Conservation (phyloP, 768 basidiomycete genomes). For the Sarcodon sp. region DNA sequence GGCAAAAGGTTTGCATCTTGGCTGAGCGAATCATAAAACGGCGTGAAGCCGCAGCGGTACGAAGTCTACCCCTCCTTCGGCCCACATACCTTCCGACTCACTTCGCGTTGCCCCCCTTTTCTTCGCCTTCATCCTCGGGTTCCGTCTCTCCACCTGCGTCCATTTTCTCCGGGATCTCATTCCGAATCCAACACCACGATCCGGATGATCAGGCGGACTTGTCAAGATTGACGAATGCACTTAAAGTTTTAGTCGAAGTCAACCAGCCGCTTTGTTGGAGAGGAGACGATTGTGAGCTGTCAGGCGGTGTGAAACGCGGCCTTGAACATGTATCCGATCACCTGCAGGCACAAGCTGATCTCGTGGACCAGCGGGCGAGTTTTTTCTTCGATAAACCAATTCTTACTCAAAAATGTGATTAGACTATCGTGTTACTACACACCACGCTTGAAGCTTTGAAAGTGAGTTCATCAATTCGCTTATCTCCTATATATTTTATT, state of each 20-base stretch:
- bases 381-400: background rate
- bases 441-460: slow-evolving; percentile 69
- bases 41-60: slow-evolving; percentile 87
- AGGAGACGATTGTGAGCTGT: slow-evolving; percentile 71
- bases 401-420: slow-evolving; percentile 1
- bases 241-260: slow-evolving; percentile 66
- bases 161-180: slow-evolving; percentile 13
- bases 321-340: slow-evolving; percentile 55
- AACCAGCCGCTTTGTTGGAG: slow-evolving; percentile 68
- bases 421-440: slow-evolving; percentile 54
- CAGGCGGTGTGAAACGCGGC: slow-evolving; percentile 64
- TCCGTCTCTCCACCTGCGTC: slow-evolving; percentile 11
- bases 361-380: slow-evolving; percentile 61
- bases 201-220: slow-evolving; percentile 57
- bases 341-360: slow-evolving; percentile 58
- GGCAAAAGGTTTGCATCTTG: slow-evolving; percentile 82
- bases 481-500: background rate
- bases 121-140: slow-evolving; percentile 21
- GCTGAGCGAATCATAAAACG: slow-evolving; percentile 83
- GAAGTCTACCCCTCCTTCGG: slow-evolving; percentile 46
- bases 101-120: slow-evolving; percentile 39
- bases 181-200: slow-evolving; percentile 8
- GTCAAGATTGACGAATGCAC: slow-evolving; percentile 69
- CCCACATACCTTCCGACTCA: slow-evolving; percentile 59
- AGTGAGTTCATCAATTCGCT: slow-evolving; percentile 22